Evolutionary conservation across 805 yeast species (phyloP), one percentile per base, ranked within the genome.

Genomic region (Metschnikowia proteae): DNA sequence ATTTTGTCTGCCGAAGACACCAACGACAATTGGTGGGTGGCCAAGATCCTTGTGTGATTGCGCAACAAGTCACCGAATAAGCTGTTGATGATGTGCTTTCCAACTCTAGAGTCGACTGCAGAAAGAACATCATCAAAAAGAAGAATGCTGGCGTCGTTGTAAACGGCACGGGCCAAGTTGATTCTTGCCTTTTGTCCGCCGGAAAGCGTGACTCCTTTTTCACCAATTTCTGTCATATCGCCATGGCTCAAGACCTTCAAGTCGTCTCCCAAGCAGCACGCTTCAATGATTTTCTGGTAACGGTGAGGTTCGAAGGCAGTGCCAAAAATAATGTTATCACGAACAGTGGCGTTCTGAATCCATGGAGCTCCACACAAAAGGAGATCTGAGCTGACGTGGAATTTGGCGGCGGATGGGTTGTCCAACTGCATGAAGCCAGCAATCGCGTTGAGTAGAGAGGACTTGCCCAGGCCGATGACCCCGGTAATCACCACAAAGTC

Each of bases 141-240:
- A 31, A 71, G 56, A 22, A 67, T 64, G 26, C 62, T 60, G 8
- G 69, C 60, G 35, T 61, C 59, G 7, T 68, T 58, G 56, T 73
- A 73, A 30, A 63, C 67, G 5, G 76, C 74, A 58, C 77, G 65
- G 22, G 77, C 77, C 60, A 73, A 65, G 55, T 66, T 70, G 44
- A 73, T 67, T 57, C 77, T 60, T 25, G 77, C 76, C 55, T 71
- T 71, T 59, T 73, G 77, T 13, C 77, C 77, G 26, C 77, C 77
- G 33, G 75, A 70, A 38, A 73, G 64, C 1, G 74, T 73, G 44
- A 72, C 62, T 47, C 77, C 77, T 49, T 74, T 62, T 58, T 73
- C 77, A 45, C 77, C 76, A 47, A 73, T 68, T 56, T 73, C 76
- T 17, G 76, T 72, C 39, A 56, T 48, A 55, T 73, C 77, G 10